phyloP scores from a whole-genome alignment of 2,329 filamentous ascomycete genomes.

The Ceratocystis huliohia region DNA sequence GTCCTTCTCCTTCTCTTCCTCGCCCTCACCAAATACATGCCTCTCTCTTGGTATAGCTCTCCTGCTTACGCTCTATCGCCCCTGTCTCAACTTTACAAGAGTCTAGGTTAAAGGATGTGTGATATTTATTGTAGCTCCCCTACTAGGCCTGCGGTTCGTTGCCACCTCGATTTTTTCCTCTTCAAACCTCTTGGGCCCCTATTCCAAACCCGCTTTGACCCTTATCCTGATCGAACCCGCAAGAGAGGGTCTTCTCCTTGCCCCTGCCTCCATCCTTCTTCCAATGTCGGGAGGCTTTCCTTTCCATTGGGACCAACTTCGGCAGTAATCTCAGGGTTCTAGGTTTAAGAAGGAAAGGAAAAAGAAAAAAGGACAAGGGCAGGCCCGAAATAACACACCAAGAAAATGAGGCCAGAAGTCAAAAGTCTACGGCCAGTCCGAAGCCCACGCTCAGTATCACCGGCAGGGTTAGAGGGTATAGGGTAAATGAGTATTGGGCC shows the following conservation, averaged over 20 bases:
- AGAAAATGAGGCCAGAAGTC: not conserved
- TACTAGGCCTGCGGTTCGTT: not conserved
- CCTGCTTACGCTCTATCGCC: not conserved
- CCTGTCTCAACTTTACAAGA: not conserved
- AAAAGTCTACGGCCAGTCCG: constrained; percentile 3
- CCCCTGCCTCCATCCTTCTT: not conserved
- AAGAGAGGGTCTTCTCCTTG: not conserved
- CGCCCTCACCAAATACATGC: too few species aligned
- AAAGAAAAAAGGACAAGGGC: not conserved
- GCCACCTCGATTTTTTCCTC: too few species aligned
- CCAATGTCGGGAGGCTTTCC: constrained; percentile 8
- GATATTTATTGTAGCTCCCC: not conserved
- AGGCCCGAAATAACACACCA: too few species aligned
- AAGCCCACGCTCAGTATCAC: not conserved
- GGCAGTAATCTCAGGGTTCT: not conserved
- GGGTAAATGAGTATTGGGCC: not conserved
- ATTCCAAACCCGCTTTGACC: constrained; percentile 1
- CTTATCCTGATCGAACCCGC: not conserved
- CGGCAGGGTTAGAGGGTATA: not conserved
- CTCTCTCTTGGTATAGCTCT: too few species aligned
- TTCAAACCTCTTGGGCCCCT: not conserved
- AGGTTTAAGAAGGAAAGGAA: not conserved
- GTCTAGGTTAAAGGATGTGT: not conserved
- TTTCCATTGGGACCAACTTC: constrained; percentile 7
- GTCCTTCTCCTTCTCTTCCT: too few species aligned